Evolutionary conservation across 345 rosid species (phyloP).

Genomic region (Pseudoturritis turrita): DNA sequence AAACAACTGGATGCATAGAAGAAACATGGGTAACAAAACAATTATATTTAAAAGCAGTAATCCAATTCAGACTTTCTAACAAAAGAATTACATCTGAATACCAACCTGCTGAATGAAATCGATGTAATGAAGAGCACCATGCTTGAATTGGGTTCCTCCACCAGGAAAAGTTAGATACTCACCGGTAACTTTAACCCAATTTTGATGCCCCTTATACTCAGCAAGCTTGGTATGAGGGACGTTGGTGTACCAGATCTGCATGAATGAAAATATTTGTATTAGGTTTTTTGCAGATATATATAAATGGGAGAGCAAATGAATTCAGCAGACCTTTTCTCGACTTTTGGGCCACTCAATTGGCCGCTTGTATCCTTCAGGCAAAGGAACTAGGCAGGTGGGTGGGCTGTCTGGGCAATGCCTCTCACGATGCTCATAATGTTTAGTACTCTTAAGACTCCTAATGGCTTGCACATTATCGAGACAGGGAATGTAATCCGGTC

Average conservation of each 20-base stretch:
- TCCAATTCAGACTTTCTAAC: background rate
- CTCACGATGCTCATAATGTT: slow-evolving; percentile 96
- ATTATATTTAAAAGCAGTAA: background rate
- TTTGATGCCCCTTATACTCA: slow-evolving; percentile 88
- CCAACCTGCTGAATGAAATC: slow-evolving; percentile 90
- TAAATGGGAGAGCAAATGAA: background rate
- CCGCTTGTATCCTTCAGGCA: slow-evolving; percentile 79
- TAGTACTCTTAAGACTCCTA: slow-evolving; percentile 60
- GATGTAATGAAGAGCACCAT: slow-evolving; percentile 89
- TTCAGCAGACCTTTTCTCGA: slow-evolving; percentile 72
- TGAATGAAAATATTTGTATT: slow-evolving; percentile 3
- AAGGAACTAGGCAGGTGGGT: slow-evolving; percentile 85
- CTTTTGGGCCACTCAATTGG: slow-evolving; percentile 92
- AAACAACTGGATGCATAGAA: background rate
- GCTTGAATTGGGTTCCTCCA: slow-evolving; percentile 95
- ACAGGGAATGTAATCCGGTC: slow-evolving; percentile 92
- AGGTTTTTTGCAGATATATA: background rate
- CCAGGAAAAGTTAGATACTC: slow-evolving; percentile 97
- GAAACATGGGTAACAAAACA: background rate
- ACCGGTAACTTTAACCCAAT: slow-evolving; percentile 94
- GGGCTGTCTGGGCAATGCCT: slow-evolving; percentile 91
- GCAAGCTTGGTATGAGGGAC: slow-evolving; percentile 96
- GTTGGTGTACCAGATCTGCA: slow-evolving; percentile 87
- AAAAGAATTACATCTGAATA: slow-evolving; percentile 9
- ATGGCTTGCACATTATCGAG: slow-evolving; percentile 90